Evolutionary conservation across 2,329 filamentous ascomycete species (phyloP).

Genomic region (Claviceps pazoutovae): DNA sequence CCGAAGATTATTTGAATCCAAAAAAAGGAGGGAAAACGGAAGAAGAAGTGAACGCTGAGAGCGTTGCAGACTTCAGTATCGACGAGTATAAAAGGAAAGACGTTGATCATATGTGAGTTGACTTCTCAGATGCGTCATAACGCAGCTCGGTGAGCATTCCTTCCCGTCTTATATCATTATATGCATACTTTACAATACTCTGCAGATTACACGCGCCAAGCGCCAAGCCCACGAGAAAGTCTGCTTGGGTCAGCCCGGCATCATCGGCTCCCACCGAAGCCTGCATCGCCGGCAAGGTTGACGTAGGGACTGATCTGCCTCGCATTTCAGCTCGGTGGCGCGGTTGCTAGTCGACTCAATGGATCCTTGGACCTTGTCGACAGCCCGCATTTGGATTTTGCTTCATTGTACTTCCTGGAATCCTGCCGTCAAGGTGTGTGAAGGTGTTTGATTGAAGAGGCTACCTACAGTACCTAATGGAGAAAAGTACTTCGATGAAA

Average conservation of each 20-base stretch:
- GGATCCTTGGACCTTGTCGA: too few relatives aligned
- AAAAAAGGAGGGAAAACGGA: too few relatives aligned
- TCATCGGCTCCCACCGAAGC: not conserved
- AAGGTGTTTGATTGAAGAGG: too few relatives aligned
- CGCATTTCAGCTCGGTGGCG: not conserved
- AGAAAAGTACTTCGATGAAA: too few relatives aligned
- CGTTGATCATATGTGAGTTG: not conserved
- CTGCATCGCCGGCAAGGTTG: not conserved
- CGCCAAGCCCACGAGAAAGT: not conserved
- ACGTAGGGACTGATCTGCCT: not conserved
- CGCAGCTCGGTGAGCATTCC: not conserved
- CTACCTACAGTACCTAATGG: too few relatives aligned
- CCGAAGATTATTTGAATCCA: too few relatives aligned
- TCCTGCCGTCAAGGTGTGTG: not conserved
- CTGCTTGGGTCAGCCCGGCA: not conserved
- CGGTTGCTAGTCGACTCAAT: not conserved
- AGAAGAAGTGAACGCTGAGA: too few relatives aligned
- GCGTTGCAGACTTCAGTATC: not conserved
- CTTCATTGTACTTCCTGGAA: not conserved
- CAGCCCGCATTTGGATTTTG: not conserved
- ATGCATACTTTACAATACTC: not conserved
- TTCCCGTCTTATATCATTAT: not conserved
- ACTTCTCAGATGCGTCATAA: not conserved
- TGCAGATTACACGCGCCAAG: not conserved
- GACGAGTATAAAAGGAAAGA: not conserved